Percentiles rank a stretch among this genome's conserved stretches.
Conservation (phyloP, 345 rosid species). For the Citrus cavaleriei region DNA sequence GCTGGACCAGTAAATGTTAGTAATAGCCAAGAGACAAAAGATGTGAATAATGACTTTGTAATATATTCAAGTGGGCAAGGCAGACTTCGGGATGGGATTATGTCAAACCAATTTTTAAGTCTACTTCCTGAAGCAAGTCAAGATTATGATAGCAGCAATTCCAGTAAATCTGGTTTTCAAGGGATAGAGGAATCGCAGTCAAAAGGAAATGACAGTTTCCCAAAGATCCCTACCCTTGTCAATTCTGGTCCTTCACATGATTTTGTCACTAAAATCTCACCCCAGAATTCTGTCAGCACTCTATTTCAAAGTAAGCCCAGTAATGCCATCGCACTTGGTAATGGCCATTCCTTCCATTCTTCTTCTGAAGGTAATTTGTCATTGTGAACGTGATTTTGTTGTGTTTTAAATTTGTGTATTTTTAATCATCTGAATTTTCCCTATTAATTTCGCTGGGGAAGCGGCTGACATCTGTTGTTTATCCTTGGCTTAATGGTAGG, state of each 20-base stretch:
- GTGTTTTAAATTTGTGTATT: neutral
- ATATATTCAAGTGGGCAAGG: conserved; percentile 21
- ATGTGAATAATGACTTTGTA: conserved; percentile 30
- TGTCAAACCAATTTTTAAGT: conserved; percentile 19
- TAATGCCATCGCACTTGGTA: conserved; percentile 23
- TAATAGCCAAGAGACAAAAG: conserved; percentile 30
- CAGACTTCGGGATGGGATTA: conserved; percentile 20
- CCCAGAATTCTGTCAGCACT: conserved; percentile 29
- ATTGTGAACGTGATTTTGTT: conserved; percentile 12
- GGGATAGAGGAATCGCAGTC: conserved; percentile 25
- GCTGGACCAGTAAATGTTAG: conserved; percentile 24
- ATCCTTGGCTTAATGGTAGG: conserved; percentile 35
- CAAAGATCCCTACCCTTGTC: conserved; percentile 20
- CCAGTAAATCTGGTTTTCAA: conserved; percentile 23
- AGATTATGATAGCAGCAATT: conserved; percentile 19
- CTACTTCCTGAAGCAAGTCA: conserved; percentile 32
- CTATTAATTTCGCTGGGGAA: conserved; percentile 4
- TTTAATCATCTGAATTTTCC: neutral
- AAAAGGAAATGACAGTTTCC: conserved; percentile 33
- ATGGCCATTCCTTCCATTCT: conserved; percentile 30
- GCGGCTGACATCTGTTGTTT: conserved; percentile 9
- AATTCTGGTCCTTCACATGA: conserved; percentile 14
- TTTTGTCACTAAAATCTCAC: conserved; percentile 19
- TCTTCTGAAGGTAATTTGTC: conserved; percentile 33
- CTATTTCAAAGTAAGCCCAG: conserved; percentile 27